A percentile compares a stretch with the other conserved stretches of the same genome.
Evolutionary conservation across 75 land plant species (phyloP).

Genomic region (Picea sitchensis): DNA sequence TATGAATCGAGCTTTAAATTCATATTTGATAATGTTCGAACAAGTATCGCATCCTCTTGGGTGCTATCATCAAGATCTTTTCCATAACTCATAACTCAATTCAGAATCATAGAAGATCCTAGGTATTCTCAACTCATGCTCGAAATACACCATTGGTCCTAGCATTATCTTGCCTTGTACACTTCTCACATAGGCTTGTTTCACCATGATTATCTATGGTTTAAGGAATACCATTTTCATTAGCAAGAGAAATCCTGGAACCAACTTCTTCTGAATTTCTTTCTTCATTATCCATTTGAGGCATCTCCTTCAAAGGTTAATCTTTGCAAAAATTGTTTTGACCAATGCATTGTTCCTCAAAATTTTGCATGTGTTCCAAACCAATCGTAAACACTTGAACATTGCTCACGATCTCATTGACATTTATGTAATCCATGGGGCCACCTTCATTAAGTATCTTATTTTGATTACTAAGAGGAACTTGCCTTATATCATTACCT

Average conservation of each 20-base stretch:
- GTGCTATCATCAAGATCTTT: conserved; percentile 9
- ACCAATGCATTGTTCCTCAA: too few species aligned
- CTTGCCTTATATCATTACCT: too few species aligned
- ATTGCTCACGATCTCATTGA: too few species aligned
- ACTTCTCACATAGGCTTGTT: conserved; percentile 16
- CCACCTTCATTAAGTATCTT: too few species aligned
- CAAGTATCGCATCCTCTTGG: conserved; percentile 22
- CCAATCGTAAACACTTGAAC: too few species aligned
- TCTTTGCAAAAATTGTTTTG: too few species aligned
- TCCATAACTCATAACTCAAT: conserved; percentile 17
- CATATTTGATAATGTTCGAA: conserved; percentile 29
- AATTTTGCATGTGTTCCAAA: too few species aligned
- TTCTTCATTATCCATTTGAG: neutral
- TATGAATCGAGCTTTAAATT: conserved; percentile 46
- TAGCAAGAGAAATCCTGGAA: neutral
- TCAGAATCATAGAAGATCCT: conserved; percentile 47
- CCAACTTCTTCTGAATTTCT: neutral
- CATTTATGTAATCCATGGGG: too few species aligned
- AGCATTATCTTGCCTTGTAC: neutral
- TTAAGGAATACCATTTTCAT: neutral
- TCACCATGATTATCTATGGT: neutral
- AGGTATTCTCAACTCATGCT: conserved; percentile 46
- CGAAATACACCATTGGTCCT: conserved; percentile 18
- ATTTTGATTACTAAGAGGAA: too few species aligned
- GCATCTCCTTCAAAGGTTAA: too few species aligned